Base-by-base conservation (phyloP, 2,329 filamentous ascomycete species). In the Aaosphaeria arxii region DNA sequence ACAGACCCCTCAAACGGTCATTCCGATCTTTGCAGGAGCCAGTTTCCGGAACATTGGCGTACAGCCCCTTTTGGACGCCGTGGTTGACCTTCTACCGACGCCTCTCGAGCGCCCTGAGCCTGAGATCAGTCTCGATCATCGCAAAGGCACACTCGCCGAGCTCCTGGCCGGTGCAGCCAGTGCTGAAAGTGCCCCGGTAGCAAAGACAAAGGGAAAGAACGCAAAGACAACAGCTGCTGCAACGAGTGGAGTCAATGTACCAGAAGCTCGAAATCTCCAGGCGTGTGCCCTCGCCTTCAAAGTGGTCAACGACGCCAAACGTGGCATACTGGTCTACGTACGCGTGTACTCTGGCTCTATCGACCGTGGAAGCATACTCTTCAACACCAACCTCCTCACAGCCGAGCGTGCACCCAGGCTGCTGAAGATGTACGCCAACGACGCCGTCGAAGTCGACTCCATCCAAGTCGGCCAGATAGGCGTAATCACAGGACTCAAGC, bases 31-130 rank as follows among this genome's bases (percentile, higher is more conserved):
- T 70, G 89, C 89, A 1, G 92, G 92, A 2, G 91, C 92, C 5
- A 96, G 91, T 68, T 91, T 97, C 70, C 84, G 88, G 39, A 96
- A 97, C 56, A 89, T 97, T 52, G 94, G 94, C 6, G 91, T 97
- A 4, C 90, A 96, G 67, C 90, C 91, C 30, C 77, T 99, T 24
- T 80, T 97, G 45, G 91, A 97, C 67, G 89, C 89, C 35, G 84
- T 97, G 9, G 83, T 90, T 6, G 89, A 96, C 62, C 86, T 96
- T 41, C 77, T 97, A 2, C 94, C 94, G 0, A 89, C 84, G 54
- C 94, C 94, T 0, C 73, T 79, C 1, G 90, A 96, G 63, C 80
- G 89, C 13, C 88, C 89, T 6, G 87, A 92, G 61, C 81, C 90
- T 1, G 85, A 91, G 58, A 82, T 96, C 44, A 87, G 82, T 44